These are phyloP conservation scores for Calonectria leucothoes DNA, from an alignment of 2,329 filamentous ascomycete genomes.

Conservation along the genomic window DNA sequence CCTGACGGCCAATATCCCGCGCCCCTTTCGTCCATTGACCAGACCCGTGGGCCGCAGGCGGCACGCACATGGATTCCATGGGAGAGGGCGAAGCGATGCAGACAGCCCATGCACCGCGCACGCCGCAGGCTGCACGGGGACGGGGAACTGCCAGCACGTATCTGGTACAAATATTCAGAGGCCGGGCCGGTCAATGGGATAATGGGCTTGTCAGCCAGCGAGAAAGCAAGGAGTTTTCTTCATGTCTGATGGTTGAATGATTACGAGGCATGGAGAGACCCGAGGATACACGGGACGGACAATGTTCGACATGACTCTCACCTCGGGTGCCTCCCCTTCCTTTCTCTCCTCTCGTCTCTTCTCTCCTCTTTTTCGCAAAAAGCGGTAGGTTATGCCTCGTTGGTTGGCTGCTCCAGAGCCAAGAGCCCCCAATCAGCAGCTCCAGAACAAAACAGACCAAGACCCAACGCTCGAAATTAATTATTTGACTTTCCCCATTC, in stretches of 20 bases:
- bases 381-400: slow-evolving; percentile 7
- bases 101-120: slow-evolving; percentile 17
- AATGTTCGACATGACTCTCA: neutral
- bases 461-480: neutral
- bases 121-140: slow-evolving; percentile 17
- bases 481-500: neutral
- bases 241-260: neutral
- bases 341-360: slow-evolving; percentile 6
- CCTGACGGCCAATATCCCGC: neutral
- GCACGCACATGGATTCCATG: neutral
- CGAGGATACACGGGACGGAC: neutral
- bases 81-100: slow-evolving; percentile 10
- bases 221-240: neutral
- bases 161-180: neutral
- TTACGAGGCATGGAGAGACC: slow-evolving; percentile 2
- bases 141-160: slow-evolving; percentile 22
- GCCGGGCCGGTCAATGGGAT: slow-evolving; percentile 20
- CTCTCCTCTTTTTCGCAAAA: neutral
- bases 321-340: neutral
- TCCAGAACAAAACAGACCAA: neutral
- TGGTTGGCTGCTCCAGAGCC: slow-evolving; percentile 4
- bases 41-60: neutral
- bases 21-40: neutral
- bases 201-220: slow-evolving; percentile 14
- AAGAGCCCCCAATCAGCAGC: slow-evolving; percentile 5